Percentiles rank a stretch among this genome's conserved stretches.
phyloP scores from a whole-genome alignment of 495 filamentous ascomycete species.

The Aspergillus carlsbadensis region DNA sequence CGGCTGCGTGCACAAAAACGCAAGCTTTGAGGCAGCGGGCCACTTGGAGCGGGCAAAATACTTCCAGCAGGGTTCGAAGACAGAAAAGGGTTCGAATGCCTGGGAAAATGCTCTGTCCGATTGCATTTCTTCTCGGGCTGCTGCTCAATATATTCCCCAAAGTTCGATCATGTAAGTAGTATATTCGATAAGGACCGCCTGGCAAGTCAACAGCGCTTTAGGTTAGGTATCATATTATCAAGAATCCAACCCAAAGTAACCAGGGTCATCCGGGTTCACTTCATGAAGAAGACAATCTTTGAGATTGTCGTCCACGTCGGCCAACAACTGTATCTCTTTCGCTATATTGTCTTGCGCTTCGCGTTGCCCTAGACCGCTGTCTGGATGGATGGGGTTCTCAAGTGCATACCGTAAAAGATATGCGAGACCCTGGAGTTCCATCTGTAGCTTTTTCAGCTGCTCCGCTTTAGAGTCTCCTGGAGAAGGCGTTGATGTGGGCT shows the following conservation, averaged over 20 bases:
- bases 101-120: too few species aligned
- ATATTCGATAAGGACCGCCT: too few species aligned
- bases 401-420: conserved; percentile 37
- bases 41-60: too few species aligned
- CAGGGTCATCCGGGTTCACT: conserved; percentile 17
- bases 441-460: conserved; percentile 34
- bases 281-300: conserved; percentile 27
- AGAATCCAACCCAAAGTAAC: conserved; percentile 9
- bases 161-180: too few species aligned
- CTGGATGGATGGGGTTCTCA: conserved; percentile 24
- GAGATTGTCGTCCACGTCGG: conserved; percentile 36
- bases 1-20: too few species aligned
- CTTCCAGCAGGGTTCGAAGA: too few species aligned
- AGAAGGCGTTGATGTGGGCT: background rate
- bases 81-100: too few species aligned
- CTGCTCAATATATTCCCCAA: too few species aligned
- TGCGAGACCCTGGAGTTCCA: conserved; percentile 45
- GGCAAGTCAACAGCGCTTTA: too few species aligned
- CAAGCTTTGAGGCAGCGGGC: too few species aligned
- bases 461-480: background rate
- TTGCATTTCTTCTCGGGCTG: too few species aligned
- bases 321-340: conserved; percentile 34
- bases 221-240: background rate
- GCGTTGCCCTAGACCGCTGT: conserved; percentile 20
- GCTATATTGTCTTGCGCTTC: conserved; percentile 27